Conservation (phyloP, 2,329 filamentous ascomycete species). For the Cadophora luteo-olivacea region DNA sequence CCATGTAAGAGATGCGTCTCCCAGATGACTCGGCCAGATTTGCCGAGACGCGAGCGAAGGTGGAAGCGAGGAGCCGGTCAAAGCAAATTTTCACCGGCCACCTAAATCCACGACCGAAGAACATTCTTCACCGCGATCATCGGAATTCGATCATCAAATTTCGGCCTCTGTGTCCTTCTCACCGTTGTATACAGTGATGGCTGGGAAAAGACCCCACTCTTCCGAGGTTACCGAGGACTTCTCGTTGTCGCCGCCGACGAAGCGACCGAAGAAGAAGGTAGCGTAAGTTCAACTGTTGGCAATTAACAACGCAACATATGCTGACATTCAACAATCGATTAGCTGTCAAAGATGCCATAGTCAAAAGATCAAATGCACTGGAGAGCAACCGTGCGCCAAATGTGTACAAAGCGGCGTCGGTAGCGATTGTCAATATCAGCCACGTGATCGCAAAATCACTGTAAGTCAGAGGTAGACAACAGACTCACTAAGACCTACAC, state of each 20-base stretch:
- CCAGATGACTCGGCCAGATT: not conserved
- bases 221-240: not conserved
- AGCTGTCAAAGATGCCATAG: conserved; percentile 19
- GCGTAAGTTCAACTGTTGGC: not conserved
- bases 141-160: not conserved
- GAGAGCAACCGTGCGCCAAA: conserved; percentile 16
- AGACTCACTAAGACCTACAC: not conserved
- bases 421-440: conserved; percentile 16
- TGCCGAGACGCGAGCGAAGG: not conserved
- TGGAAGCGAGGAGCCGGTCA: not conserved
- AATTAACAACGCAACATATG: not conserved
- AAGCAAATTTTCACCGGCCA: conserved; percentile 3
- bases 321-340: not conserved
- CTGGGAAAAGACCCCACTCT: not conserved
- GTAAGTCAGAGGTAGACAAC: conserved; percentile 6
- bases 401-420: conserved; percentile 9
- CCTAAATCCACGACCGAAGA: not conserved
- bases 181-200: not conserved
- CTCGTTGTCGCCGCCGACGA: not conserved
- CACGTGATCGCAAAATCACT: conserved; percentile 10
- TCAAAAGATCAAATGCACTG: conserved; percentile 20
- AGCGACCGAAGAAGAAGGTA: conserved; percentile 5
- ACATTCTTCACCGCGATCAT: not conserved
- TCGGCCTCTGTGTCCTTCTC: not conserved
- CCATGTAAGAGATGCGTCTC: not conserved